Conservation (phyloP, 306 rosid genomes). For the Vigna nakashimae region DNA sequence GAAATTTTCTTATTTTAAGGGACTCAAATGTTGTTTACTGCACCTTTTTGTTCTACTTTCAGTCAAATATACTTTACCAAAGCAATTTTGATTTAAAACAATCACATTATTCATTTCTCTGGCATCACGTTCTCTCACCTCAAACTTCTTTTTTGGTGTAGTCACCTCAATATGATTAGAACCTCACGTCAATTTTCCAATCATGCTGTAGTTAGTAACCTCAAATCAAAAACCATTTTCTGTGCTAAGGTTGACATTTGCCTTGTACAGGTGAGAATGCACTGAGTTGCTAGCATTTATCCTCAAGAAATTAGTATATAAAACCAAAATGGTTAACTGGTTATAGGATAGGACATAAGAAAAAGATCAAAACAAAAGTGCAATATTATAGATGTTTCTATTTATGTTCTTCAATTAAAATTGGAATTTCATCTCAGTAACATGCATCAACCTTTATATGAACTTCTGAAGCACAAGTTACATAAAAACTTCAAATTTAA, state of each 20-base stretch:
- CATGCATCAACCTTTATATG: not conserved
- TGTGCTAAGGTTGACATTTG: not conserved
- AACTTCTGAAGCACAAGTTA: not conserved
- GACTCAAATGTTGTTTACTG: too few relatives aligned
- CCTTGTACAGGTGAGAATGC: not conserved
- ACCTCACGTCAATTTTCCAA: not conserved
- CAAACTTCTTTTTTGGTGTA: not conserved
- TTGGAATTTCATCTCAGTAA: not conserved
- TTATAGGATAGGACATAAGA: constrained; percentile 5
- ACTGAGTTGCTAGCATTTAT: not conserved
- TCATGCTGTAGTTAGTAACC: not conserved
- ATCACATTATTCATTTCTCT: not conserved
- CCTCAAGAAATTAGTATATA: not conserved
- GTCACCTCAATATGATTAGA: not conserved
- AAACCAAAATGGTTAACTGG: constrained; percentile 27
- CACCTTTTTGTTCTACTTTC: not conserved
- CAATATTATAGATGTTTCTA: not conserved
- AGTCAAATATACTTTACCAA: not conserved
- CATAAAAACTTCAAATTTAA: not conserved
- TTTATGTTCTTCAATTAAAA: not conserved
- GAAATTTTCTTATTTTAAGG: too few relatives aligned
- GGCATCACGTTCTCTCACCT: not conserved
- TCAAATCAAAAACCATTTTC: constrained; percentile 11
- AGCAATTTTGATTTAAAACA: not conserved
- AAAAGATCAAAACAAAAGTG: not conserved